phyloP scores from a whole-genome alignment of 2,329 filamentous ascomycete species.

The Cadophora luteo-olivacea region DNA sequence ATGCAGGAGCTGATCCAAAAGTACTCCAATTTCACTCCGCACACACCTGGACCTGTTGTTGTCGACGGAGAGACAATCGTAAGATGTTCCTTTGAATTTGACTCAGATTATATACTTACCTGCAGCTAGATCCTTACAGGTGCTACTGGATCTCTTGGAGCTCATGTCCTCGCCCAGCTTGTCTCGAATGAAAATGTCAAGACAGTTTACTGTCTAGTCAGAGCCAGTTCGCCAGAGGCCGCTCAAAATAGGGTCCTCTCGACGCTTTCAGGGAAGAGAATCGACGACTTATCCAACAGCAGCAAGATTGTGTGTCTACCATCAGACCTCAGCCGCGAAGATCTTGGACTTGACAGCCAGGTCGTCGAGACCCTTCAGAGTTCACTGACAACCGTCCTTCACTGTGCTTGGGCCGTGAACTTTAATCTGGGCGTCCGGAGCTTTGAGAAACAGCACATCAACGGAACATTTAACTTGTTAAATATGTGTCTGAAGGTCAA shows the following conservation, averaged over 20 bases:
- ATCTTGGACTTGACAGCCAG: slow-evolving; percentile 48
- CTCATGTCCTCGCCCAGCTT: slow-evolving; percentile 64
- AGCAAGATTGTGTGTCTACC: slow-evolving; percentile 49
- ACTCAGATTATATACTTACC: background rate
- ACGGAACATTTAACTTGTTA: slow-evolving; percentile 53
- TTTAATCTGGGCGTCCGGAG: slow-evolving; percentile 59
- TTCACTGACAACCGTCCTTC: slow-evolving; percentile 53
- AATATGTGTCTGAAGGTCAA: slow-evolving; percentile 44
- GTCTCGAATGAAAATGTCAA: slow-evolving; percentile 41
- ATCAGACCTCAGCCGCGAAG: slow-evolving; percentile 48
- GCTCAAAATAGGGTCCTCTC: slow-evolving; percentile 46
- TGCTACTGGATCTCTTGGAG: slow-evolving; percentile 68
- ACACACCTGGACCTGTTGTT: slow-evolving; percentile 30
- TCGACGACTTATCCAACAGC: slow-evolving; percentile 39
- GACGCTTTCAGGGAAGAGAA: slow-evolving; percentile 48
- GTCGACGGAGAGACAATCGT: slow-evolving; percentile 30
- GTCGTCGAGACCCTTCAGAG: slow-evolving; percentile 41
- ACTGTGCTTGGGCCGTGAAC: slow-evolving; percentile 62
- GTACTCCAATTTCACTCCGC: slow-evolving; percentile 48
- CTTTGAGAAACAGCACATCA: slow-evolving; percentile 55
- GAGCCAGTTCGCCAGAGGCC: slow-evolving; percentile 43
- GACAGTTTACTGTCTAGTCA: slow-evolving; percentile 55
- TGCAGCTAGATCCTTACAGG: slow-evolving; percentile 60
- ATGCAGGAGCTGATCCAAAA: slow-evolving; percentile 54
- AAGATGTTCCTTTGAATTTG: background rate